These are phyloP conservation scores for Cenchrus purpureus DNA, from an alignment of 176 grass and related monocot genomes.

Conservation along the genomic window DNA sequence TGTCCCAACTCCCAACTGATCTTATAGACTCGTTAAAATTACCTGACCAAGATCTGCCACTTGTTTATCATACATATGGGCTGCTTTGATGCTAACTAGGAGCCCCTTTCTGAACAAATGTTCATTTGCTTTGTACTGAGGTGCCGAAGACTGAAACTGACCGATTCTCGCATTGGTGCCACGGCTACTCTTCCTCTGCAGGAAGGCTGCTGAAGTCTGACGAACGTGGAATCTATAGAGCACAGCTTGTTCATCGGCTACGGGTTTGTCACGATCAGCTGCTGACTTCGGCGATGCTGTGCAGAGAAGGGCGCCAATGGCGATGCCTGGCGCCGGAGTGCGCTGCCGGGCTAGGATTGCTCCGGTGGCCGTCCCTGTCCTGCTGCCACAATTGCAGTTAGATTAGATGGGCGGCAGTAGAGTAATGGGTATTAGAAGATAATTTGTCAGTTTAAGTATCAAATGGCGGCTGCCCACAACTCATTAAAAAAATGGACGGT, in stretches of 20 bases:
- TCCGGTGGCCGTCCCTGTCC: constrained; percentile 44
- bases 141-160: not conserved
- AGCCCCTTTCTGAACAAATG: not conserved
- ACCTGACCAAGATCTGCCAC: constrained; percentile 22
- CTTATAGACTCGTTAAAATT: constrained; percentile 29
- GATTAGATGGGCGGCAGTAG: constrained; percentile 25
- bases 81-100: constrained; percentile 8
- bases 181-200: not conserved
- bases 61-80: constrained; percentile 29
- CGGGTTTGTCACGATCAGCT: constrained; percentile 13
- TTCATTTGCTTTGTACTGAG: not conserved
- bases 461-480: not conserved
- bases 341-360: constrained; percentile 12
- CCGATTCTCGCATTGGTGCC: not conserved
- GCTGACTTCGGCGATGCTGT: constrained; percentile 77
- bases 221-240: constrained; percentile 19
- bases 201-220: constrained; percentile 20
- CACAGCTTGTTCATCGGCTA: not conserved
- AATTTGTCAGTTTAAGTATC: not conserved
- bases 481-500: not conserved
- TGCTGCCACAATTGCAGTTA: constrained; percentile 15
- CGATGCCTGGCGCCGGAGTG: constrained; percentile 43
- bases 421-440: not conserved
- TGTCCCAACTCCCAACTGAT: constrained; percentile 16
- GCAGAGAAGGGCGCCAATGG: constrained; percentile 83